phyloP scores from a whole-genome alignment of 345 rosid species.

The Toxicodendron radicans region DNA sequence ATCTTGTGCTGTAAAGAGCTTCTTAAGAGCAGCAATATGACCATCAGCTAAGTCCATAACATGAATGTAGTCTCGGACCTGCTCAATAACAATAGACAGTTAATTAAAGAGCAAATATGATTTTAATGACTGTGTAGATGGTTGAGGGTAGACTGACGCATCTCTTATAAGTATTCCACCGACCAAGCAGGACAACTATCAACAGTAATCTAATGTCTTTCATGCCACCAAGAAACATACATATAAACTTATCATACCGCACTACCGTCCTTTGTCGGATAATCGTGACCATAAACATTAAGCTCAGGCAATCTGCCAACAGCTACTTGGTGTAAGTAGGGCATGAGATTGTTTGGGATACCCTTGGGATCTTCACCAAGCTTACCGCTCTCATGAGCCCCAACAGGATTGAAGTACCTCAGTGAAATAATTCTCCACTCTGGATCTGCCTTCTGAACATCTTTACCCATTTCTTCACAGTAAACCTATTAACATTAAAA shows the following conservation, averaged over 20 bases:
- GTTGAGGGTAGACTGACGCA: no score
- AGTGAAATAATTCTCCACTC: constrained; percentile 83
- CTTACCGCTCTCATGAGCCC: constrained; percentile 91
- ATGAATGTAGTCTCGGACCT: constrained; percentile 92
- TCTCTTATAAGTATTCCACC: no score
- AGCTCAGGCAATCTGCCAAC: constrained; percentile 93
- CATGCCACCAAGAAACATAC: neutral
- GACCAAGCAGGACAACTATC: no score
- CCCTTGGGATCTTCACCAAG: constrained; percentile 98
- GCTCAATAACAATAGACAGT: constrained; percentile 17
- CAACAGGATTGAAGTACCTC: constrained; percentile 95
- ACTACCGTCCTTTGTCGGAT: constrained; percentile 86
- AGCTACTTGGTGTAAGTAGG: constrained; percentile 95
- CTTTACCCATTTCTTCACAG: constrained; percentile 90
- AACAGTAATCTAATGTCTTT: no score
- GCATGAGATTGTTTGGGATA: constrained; percentile 92
- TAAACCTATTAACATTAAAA: constrained; percentile 49
- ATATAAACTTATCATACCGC: constrained; percentile 55
- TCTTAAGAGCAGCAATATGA: constrained; percentile 79
- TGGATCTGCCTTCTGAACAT: constrained; percentile 80
- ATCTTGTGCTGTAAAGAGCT: constrained; percentile 52
- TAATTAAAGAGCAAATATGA: neutral
- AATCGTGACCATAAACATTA: constrained; percentile 85
- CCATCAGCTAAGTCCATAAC: constrained; percentile 99
- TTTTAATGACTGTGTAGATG: neutral